phyloP scores from a whole-genome alignment of 139 green algal species.

The Trebouxia sp. region DNA sequence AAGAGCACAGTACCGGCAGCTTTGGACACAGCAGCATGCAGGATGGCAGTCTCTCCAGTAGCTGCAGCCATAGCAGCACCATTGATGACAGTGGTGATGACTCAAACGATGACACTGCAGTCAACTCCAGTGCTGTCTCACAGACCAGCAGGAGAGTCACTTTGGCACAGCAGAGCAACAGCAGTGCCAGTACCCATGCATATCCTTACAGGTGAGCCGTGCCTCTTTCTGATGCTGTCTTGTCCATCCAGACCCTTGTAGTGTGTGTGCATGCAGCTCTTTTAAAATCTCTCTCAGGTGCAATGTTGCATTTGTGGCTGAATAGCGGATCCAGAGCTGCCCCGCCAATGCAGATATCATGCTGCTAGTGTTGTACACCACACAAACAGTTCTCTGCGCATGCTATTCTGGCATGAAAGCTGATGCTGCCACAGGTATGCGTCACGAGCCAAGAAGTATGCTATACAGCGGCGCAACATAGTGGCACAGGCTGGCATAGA shows the following conservation, averaged over 20 bases:
- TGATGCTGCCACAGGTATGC: conserved; percentile 3
- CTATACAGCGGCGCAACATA: conserved; percentile 24
- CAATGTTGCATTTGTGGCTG: too few species aligned
- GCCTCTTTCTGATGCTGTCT: neutral
- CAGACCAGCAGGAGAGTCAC: neutral
- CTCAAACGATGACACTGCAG: conserved; percentile 1
- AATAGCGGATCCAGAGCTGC: too few species aligned
- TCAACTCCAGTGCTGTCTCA: conserved; percentile 3
- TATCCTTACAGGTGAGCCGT: conserved; percentile 13
- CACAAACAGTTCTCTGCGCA: too few species aligned
- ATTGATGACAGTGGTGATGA: neutral
- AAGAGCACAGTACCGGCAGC: neutral
- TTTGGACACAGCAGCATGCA: neutral
- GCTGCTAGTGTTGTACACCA: too few species aligned
- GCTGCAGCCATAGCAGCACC: neutral
- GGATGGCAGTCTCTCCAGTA: too few species aligned
- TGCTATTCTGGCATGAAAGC: neutral
- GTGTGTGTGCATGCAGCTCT: too few species aligned
- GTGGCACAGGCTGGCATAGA: conserved; percentile 7
- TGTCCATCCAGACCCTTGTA: too few species aligned
- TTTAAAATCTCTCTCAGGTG: too few species aligned
- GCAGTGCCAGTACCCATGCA: neutral
- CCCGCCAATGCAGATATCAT: too few species aligned
- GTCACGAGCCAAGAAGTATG: conserved; percentile 11
- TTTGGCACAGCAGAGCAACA: neutral